Percentiles rank a stretch among this genome's conserved stretches.
Conservation (phyloP, 2,329 filamentous ascomycete genomes). For the Dactylellina haptotyla region DNA sequence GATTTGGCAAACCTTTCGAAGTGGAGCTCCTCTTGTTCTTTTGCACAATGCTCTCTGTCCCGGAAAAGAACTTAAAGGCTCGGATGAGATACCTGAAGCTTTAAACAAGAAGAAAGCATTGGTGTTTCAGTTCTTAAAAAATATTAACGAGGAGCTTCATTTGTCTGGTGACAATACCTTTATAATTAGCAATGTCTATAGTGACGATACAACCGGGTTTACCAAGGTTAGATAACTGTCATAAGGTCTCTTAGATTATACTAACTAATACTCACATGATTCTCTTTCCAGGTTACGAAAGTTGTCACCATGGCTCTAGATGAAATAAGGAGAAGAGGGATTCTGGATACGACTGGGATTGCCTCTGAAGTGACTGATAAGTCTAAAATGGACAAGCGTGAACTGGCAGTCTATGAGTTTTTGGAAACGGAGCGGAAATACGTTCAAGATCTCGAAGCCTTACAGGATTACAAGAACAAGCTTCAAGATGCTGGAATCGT, state of each 20-base stretch:
- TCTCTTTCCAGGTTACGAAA: conserved; percentile 74
- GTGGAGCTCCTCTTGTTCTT: conserved; percentile 82
- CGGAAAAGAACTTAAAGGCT: conserved; percentile 73
- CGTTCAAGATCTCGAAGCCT: conserved; percentile 92
- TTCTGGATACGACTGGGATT: conserved; percentile 72
- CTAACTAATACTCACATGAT: conserved; percentile 8
- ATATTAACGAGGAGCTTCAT: conserved; percentile 82
- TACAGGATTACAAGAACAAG: conserved; percentile 90
- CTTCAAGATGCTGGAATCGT: conserved; percentile 88
- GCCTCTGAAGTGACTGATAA: conserved; percentile 67
- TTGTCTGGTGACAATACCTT: conserved; percentile 86
- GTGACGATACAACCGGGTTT: conserved; percentile 94
- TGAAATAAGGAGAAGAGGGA: conserved; percentile 79
- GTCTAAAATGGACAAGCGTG: conserved; percentile 73
- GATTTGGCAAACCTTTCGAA: conserved; percentile 85
- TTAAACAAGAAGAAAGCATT: conserved; percentile 81
- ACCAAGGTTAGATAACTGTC: conserved; percentile 74
- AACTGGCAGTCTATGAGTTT: conserved; percentile 90
- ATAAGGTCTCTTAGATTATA: neutral
- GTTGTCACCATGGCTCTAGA: conserved; percentile 94
- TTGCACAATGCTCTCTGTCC: conserved; percentile 89
- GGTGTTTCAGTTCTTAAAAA: conserved; percentile 91
- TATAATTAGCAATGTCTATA: conserved; percentile 88
- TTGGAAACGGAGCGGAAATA: conserved; percentile 97
- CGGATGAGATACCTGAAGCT: conserved; percentile 69